Conservation (phyloP, 2,329 filamentous ascomycete genomes). For the Fusarium secorum region DNA sequence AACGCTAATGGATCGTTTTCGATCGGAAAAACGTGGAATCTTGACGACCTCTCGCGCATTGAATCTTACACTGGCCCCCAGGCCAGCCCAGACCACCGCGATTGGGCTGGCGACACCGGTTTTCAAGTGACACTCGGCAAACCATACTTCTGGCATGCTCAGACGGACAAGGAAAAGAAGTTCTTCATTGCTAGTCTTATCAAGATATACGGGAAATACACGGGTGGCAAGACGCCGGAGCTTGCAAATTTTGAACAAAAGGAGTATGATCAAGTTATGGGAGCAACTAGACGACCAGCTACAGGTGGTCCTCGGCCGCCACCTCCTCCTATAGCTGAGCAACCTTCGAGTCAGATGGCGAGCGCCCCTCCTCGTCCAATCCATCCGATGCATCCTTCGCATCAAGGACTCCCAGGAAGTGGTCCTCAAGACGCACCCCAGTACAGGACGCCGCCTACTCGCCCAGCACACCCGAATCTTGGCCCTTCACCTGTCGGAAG, state of each 20-base stretch:
- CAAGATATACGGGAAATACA: slow-evolving; percentile 98
- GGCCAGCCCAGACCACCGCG: slow-evolving; percentile 65
- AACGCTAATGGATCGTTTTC: slow-evolving; percentile 94
- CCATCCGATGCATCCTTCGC: slow-evolving; percentile 22
- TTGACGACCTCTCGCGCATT: slow-evolving; percentile 86
- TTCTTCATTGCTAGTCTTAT: slow-evolving; percentile 97
- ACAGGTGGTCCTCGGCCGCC: slow-evolving; percentile 34
- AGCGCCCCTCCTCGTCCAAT: slow-evolving; percentile 31
- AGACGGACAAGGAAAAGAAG: slow-evolving; percentile 94
- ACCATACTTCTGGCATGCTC: slow-evolving; percentile 96
- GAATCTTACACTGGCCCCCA: slow-evolving; percentile 78
- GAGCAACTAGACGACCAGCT: slow-evolving; percentile 57
- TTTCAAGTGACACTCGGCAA: slow-evolving; percentile 91
- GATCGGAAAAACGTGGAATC: slow-evolving; percentile 97
- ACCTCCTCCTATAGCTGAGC: slow-evolving; percentile 42
- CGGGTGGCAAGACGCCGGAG: slow-evolving; percentile 80
- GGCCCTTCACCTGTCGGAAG: slow-evolving; percentile 60
- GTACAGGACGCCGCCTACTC: slow-evolving; percentile 42
- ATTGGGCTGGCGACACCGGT: slow-evolving; percentile 84
- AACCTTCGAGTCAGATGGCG: slow-evolving; percentile 22
- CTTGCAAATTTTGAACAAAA: slow-evolving; percentile 82
- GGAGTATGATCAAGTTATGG: slow-evolving; percentile 79
- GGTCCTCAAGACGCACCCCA: slow-evolving; percentile 40
- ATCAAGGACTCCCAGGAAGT: slow-evolving; percentile 22
- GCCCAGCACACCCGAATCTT: slow-evolving; percentile 51